Percentiles rank a stretch among this genome's conserved stretches.
phyloP scores from a whole-genome alignment of 1,284 basidiomycete species.

The Cutaneotrichosporon sp. region DNA sequence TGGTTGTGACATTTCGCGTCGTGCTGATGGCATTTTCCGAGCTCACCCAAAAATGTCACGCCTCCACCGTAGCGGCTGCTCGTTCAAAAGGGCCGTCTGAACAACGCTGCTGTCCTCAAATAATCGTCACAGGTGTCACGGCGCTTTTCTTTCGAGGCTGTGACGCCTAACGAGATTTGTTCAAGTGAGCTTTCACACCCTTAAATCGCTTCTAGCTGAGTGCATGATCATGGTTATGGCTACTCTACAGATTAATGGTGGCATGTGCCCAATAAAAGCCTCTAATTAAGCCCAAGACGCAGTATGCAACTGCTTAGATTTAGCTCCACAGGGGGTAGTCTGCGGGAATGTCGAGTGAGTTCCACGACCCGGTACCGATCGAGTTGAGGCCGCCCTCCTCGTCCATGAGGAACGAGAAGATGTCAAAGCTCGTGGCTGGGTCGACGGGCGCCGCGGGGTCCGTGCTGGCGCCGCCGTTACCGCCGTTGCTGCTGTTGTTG shows the following conservation, averaged over 20 bases:
- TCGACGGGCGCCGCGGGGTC: constrained; percentile 1
- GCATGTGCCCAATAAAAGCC: background rate
- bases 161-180: no score
- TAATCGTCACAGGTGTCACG: no score
- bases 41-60: no score
- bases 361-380: constrained; percentile 26
- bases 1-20: no score
- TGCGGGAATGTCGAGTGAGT: constrained; percentile 35
- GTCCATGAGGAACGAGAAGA: constrained; percentile 46
- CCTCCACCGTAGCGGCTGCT: no score
- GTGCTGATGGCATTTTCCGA: no score
- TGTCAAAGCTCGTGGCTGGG: constrained; percentile 30
- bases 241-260: background rate
- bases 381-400: constrained; percentile 34
- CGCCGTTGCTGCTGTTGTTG: background rate
- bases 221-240: no score
- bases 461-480: background rate
- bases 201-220: background rate
- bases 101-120: no score
- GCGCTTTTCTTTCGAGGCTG: no score
- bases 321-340: constrained; percentile 42
- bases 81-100: no score
- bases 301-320: background rate
- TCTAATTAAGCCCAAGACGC: no score
- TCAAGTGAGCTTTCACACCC: no score